Base-by-base conservation (phyloP, 2,329 filamentous ascomycete species). In the Colletotrichum noveboracense region DNA sequence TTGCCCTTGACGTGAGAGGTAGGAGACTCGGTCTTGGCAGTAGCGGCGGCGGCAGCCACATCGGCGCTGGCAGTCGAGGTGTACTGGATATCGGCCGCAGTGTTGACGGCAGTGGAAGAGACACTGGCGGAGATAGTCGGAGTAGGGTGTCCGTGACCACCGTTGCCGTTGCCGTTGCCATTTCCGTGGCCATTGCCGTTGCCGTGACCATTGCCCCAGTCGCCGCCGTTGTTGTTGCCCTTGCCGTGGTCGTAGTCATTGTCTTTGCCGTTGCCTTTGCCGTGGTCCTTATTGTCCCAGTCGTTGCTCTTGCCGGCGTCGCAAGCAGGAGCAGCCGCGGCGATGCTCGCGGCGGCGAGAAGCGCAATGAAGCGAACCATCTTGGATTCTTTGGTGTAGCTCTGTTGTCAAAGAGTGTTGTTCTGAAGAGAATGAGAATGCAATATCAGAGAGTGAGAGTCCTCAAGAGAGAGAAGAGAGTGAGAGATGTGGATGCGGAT, bases 1-100 rank as follows among this genome's bases (percentile, higher is more conserved):
- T 93, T 91, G 77, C 95, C 95, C 81, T 91, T 89, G 66, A 96
- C 91, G 80, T 91, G 82, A 81, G 89, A 92, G 38, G 89, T 91
- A 3, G 92, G 91, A 76, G 90, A 91, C 76, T 85, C 84, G 1
- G 92, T 92, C 81, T 88, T 87, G 12, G 91, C 92, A 2, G 91
- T 93, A 7, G 92, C 92, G 66, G 88, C 88, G 30, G 91, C 91
- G 24, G 88, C 88, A 7, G 87, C 86, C 13, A 93, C 90, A 66
- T 86, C 86, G 26, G 86, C 81, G 26, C 87, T 82, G 38, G 83
- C 85, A 4, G 90, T 92, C 4, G 90, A 87, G 18, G 90, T 92
- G 82, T 89, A 88, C 18, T 68, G 65, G 24, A 38, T 55, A 12
- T 73, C 70, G 10, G 68, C 30, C 9, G 38, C 55, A 52, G 72